Percentiles rank a stretch among this genome's conserved stretches.
These are phyloP conservation scores for Aspergillus hancockii DNA, from an alignment of 495 filamentous ascomycete species.

Conservation along the genomic window DNA sequence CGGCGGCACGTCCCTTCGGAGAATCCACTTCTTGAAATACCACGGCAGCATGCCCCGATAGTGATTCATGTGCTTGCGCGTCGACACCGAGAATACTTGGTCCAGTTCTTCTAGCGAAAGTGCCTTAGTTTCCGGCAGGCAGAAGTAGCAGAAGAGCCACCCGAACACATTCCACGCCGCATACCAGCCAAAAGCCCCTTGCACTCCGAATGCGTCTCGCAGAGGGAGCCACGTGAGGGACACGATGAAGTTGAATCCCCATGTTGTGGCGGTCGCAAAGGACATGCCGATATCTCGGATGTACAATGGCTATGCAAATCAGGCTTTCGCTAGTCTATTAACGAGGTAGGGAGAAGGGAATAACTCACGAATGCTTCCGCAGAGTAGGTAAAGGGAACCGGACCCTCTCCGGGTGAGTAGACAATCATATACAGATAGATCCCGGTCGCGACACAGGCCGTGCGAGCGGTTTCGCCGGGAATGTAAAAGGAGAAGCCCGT, in stretches of 20 bases:
- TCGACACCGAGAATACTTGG: constrained; percentile 46
- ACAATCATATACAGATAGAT: constrained; percentile 75
- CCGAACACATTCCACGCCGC: constrained; percentile 49
- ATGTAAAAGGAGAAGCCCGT: constrained; percentile 84
- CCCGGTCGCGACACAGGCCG: constrained; percentile 61
- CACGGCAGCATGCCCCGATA: constrained; percentile 46
- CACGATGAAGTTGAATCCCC: constrained; percentile 64
- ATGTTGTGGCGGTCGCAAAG: constrained; percentile 46
- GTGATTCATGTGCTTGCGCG: constrained; percentile 37
- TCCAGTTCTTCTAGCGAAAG: constrained; percentile 48
- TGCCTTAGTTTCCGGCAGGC: constrained; percentile 47
- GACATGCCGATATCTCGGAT: constrained; percentile 70
- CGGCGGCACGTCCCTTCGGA: constrained; percentile 22
- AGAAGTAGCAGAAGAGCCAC: constrained; percentile 39
- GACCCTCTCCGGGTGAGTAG: constrained; percentile 79
- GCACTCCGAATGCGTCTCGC: constrained; percentile 50
- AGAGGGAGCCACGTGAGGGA: constrained; percentile 67
- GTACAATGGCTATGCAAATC: constrained; percentile 61
- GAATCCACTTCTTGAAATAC: constrained; percentile 48
- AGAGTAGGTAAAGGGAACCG: constrained; percentile 82
- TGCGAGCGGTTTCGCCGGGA: constrained; percentile 44
- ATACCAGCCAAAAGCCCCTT: constrained; percentile 65
- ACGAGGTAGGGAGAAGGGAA: not conserved
- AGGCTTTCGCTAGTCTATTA: not conserved
- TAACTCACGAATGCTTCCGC: constrained; percentile 58